Percentiles rank a stretch among this genome's conserved stretches.
These are phyloP conservation scores for Lomentospora prolificans DNA, from an alignment of 2,329 filamentous ascomycete genomes.

Conservation along the genomic window DNA sequence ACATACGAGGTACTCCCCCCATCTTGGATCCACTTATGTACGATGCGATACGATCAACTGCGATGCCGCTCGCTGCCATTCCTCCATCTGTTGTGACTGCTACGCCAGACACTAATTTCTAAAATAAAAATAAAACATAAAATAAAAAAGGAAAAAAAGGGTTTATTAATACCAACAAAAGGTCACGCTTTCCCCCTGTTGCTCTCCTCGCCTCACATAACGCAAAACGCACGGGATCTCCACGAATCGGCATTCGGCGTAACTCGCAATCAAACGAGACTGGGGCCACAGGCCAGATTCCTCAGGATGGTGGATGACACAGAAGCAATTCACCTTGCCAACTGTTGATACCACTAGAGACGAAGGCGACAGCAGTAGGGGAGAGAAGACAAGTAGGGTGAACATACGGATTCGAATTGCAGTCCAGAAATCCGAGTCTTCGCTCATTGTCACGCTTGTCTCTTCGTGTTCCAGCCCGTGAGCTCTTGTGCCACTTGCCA, in stretches of 20 bases:
- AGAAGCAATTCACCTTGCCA: neutral
- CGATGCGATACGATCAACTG: neutral
- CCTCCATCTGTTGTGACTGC: neutral
- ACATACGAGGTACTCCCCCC: too few species aligned
- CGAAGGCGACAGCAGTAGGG: too few species aligned
- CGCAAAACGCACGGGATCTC: neutral
- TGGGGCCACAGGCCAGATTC: neutral
- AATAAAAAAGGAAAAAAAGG: too few species aligned
- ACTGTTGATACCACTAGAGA: too few species aligned
- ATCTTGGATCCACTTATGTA: neutral
- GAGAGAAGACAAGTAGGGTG: too few species aligned
- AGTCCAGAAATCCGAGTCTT: too few species aligned
- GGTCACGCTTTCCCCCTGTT: neutral
- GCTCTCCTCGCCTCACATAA: neutral
- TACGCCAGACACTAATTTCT: neutral
- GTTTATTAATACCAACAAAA: neutral
- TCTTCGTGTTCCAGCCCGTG: too few species aligned
- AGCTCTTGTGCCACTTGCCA: too few species aligned
- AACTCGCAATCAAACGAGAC: neutral
- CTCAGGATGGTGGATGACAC: neutral
- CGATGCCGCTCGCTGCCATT: too few species aligned
- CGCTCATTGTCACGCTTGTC: too few species aligned
- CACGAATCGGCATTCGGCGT: neutral
- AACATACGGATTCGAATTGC: too few species aligned
- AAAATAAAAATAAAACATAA: too few species aligned